Evolutionary conservation across 2,329 filamentous ascomycete species (phyloP).

Genomic region (Alternaria novae-zelandiae): DNA sequence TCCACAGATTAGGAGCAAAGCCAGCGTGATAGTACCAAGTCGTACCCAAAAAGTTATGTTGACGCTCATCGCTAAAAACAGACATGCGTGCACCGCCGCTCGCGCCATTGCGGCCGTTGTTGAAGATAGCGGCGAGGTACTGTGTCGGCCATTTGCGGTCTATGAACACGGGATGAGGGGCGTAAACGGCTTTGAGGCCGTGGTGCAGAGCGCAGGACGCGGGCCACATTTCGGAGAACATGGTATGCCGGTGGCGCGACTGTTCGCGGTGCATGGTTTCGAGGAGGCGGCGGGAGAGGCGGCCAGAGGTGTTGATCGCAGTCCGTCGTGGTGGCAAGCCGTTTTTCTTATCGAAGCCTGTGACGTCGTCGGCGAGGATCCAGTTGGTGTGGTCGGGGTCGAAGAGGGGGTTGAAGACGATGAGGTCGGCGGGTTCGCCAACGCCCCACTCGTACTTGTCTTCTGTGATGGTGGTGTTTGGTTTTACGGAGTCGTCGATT

Average conservation of each 20-base stretch:
- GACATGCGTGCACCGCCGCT: constrained; percentile 56
- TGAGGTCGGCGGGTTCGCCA: constrained; percentile 75
- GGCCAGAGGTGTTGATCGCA: constrained; percentile 74
- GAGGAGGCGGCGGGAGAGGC: constrained; percentile 70
- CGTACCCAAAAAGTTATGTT: constrained; percentile 61
- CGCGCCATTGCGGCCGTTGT: constrained; percentile 61
- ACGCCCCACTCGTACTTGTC: constrained; percentile 69
- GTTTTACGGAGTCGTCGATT: constrained; percentile 58
- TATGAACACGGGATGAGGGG: constrained; percentile 63
- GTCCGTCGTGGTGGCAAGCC: constrained; percentile 70
- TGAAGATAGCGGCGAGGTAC: constrained; percentile 63
- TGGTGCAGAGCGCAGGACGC: constrained; percentile 74
- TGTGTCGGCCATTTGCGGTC: constrained; percentile 62
- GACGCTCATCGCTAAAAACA: constrained; percentile 58
- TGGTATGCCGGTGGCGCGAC: constrained; percentile 70
- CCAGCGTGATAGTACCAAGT: constrained; percentile 63
- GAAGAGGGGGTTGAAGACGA: constrained; percentile 79
- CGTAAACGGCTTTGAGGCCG: constrained; percentile 77
- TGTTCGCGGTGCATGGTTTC: constrained; percentile 78
- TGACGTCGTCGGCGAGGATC: constrained; percentile 74
- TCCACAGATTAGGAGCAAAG: constrained; percentile 61
- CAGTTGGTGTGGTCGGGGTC: constrained; percentile 74
- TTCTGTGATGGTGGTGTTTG: constrained; percentile 63
- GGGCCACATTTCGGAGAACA: constrained; percentile 83
- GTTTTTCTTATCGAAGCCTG: constrained; percentile 66